A percentile compares a stretch with the other conserved stretches of the same genome.
Conservation (phyloP, 2,329 filamentous ascomycete species). For the Botrytis galanthina region DNA sequence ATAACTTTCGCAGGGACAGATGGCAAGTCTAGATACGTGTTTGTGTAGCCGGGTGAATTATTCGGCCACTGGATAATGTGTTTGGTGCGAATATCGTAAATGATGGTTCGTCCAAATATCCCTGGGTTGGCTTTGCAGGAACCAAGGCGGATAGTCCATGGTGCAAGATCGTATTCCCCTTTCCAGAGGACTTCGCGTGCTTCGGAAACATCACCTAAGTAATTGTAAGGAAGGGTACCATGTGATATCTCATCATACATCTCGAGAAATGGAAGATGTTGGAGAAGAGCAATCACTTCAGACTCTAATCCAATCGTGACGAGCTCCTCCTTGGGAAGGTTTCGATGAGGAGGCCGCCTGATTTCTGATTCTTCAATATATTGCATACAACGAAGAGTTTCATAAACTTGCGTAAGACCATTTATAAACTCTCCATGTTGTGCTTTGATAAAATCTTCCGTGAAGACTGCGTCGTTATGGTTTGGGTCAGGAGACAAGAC, state of each 20-base stretch:
- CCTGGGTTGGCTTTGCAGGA: neutral
- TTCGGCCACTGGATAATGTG: neutral
- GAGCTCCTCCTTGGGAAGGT: conserved; percentile 2
- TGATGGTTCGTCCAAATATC: conserved; percentile 4
- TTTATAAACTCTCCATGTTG: conserved; percentile 11
- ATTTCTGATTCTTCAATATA: conserved; percentile 5
- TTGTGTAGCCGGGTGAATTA: conserved; percentile 4
- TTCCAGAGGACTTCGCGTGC: conserved; percentile 7
- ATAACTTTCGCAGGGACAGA: conserved; percentile 6
- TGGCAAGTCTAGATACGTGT: conserved; percentile 3
- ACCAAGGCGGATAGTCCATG: conserved; percentile 2
- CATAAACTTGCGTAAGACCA: conserved; percentile 4
- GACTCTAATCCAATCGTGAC: conserved; percentile 13
- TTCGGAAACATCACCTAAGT: neutral
- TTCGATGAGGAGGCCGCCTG: conserved; percentile 8
- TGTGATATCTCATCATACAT: neutral
- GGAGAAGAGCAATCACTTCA: conserved; percentile 8
- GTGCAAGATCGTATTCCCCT: conserved; percentile 10
- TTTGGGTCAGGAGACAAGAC: neutral
- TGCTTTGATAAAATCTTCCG: conserved; percentile 4
- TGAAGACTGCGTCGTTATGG: conserved; percentile 6
- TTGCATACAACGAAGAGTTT: conserved; percentile 4
- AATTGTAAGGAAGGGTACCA: neutral
- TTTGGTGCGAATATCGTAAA: conserved; percentile 9
- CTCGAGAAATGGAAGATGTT: conserved; percentile 3